phyloP scores from a whole-genome alignment of 495 filamentous ascomycete genomes.

The Podospora tetraspora region DNA sequence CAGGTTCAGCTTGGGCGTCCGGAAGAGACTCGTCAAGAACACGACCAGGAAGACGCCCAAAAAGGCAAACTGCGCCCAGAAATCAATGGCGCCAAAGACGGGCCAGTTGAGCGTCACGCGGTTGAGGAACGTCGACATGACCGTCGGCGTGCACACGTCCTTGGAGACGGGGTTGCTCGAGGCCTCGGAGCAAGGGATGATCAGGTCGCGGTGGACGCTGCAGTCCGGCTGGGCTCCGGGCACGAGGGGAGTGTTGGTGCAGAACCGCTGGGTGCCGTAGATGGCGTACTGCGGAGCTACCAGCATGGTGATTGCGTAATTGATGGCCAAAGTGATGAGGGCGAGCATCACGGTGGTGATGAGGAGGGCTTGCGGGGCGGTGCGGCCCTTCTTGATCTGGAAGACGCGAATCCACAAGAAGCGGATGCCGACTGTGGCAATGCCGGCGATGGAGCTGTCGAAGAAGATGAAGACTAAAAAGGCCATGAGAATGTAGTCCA shows the following conservation, averaged over 20 bases:
- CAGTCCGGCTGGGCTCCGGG: constrained; percentile 71
- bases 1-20: constrained; percentile 69
- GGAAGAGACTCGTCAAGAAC: constrained; percentile 68
- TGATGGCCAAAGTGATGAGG: constrained; percentile 79
- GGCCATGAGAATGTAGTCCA: constrained; percentile 87
- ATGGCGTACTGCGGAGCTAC: constrained; percentile 92
- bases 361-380: constrained; percentile 86
- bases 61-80: constrained; percentile 94
- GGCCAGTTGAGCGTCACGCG: constrained; percentile 92
- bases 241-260: constrained; percentile 54
- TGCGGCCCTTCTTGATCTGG: constrained; percentile 80
- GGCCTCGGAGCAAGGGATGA: constrained; percentile 76
- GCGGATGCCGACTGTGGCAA: constrained; percentile 81
- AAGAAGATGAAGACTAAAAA: constrained; percentile 81
- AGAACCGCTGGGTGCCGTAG: constrained; percentile 92
- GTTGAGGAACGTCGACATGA: constrained; percentile 89
- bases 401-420: constrained; percentile 94
- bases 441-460: constrained; percentile 74
- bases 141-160: constrained; percentile 80
- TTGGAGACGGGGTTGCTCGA: constrained; percentile 56
- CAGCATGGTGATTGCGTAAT: constrained; percentile 86
- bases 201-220: constrained; percentile 58
- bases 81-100: constrained; percentile 86
- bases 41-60: constrained; percentile 76
- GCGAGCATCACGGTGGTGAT: constrained; percentile 86